Conservation (phyloP, 257 asterid genomes). For the Thymus mandschuricus region DNA sequence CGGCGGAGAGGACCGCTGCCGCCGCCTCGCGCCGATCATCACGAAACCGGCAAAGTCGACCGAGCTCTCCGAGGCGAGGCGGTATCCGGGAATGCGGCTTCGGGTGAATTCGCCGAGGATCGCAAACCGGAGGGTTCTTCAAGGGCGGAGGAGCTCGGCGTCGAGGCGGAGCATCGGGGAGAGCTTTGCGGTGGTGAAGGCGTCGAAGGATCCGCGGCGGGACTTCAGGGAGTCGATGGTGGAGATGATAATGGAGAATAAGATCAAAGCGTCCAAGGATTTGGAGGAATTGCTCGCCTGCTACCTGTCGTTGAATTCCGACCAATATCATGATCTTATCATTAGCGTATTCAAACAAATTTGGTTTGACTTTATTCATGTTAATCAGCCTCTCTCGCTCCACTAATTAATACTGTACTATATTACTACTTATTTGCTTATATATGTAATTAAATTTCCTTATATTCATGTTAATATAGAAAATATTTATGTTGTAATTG, state of each 20-base stretch:
- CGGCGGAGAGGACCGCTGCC: background rate
- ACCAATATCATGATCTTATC: slow-evolving; percentile 63
- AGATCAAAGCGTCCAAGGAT: slow-evolving; percentile 51
- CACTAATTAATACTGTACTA: slow-evolving; percentile 21
- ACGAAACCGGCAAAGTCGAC: slow-evolving; percentile 25
- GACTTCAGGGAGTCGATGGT: slow-evolving; percentile 76
- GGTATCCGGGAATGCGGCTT: slow-evolving; percentile 52
- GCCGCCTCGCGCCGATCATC: slow-evolving; percentile 55
- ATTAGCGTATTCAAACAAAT: slow-evolving; percentile 67
- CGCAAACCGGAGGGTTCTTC: slow-evolving; percentile 42
- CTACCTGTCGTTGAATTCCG: slow-evolving; percentile 62
- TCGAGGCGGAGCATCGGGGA: slow-evolving; percentile 47
- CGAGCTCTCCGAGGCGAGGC: slow-evolving; percentile 14
- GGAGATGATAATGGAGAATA: slow-evolving; percentile 76
- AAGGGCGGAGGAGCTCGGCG: slow-evolving; percentile 44
- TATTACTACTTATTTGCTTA: too few relatives aligned
- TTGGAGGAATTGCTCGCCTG: slow-evolving; percentile 71
- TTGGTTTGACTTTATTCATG: slow-evolving; percentile 55
- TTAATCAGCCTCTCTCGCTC: slow-evolving; percentile 26
- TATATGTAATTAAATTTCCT: background rate
- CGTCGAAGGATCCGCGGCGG: slow-evolving; percentile 56
- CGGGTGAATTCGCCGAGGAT: slow-evolving; percentile 56
- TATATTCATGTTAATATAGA: background rate
- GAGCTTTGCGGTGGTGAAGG: slow-evolving; percentile 64
- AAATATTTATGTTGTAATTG: too few relatives aligned